Base-by-base conservation (phyloP, 148 eudicot species). In the Chenopodium quinoa region DNA sequence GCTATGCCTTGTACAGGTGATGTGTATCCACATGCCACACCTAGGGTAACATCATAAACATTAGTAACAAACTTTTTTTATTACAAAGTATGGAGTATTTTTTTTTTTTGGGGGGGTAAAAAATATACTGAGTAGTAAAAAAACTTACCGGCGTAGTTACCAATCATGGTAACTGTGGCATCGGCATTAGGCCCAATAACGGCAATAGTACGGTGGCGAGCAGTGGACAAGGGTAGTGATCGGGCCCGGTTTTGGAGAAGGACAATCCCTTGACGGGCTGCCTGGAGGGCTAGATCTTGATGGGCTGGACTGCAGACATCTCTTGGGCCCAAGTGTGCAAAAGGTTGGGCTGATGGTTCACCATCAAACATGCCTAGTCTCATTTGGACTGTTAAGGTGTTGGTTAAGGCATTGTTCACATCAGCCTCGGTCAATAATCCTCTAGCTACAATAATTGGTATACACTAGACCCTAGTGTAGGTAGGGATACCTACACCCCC, bases 291-390 rank as follows among this genome's bases (percentile, higher is more conserved):
- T 47, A 96, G 56, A 25, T 96, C 87, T 37, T 89, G 82, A 84
- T 92, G 94, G 83, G 93, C 92, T 25, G 89, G 87, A 0, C 85
- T 80, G 69, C 99, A 96, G 0, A 96, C 94, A 63, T 92, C 94
- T 19, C 66, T 79, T 25, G 93, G 94, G 77, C 97, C 97, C 73
- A 96, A 84, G 75, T 90, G 82, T 1, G 87, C 93, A 76, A 79
- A 96, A 4, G 95, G 97, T 68, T 90, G 92, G 64, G 82, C 87
- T 0, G 90, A 85, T 14, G 91, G 91, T 63, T 88, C 90, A 19
- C 99, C 99, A 54, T 96, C 99, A 50, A 87, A 96, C 97, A 93
- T 92, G 37, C 99, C 99, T 78, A 96, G 70, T 48, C 99, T 93
- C 95, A 96, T 96, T 80, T 92, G 93, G 87, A 92, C 91, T 10